Base-by-base conservation (phyloP, 352 stramenopile genomes). In the Phytopythium chamaehyphon region DNA sequence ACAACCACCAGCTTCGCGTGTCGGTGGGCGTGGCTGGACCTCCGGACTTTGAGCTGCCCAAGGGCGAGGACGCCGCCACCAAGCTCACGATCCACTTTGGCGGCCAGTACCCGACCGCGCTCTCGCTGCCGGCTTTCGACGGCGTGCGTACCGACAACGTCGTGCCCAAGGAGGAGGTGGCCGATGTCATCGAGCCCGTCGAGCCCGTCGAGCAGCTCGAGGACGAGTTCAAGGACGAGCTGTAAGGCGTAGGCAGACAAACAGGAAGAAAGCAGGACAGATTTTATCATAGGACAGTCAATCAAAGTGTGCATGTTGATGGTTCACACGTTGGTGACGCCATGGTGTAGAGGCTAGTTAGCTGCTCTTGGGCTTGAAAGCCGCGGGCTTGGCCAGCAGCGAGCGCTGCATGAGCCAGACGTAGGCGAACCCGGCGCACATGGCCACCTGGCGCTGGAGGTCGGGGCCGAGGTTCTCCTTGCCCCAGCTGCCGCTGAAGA, bases 81-180 rank as follows among this genome's bases (percentile, higher is more conserved):
- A 77, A 82, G 62, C 61, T 93, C 35, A 87, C 77, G 6, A 70
- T 93, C 26, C 73, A 93, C 64, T 93, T 77, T 42, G 78, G 79
- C 42, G 77, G 69, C 19, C 61, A 69, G 16, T 85, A 89, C 65
- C 71, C 76, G 24, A 87, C 75, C n/a, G 81, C 77, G 33, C 62
- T 93, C 43, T 86, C 76, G 48, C 57, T 93, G n/a, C 76, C 76
- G 21, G 59, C 67, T 35, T 86, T 77, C 59, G 56, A 61, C 7
- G 78, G 81, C 26, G 49, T 90, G n/a, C 84, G 75, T 61, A 71
- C 64, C 23, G 69, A 71, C 26, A 88, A 83, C 48, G 57, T 90
- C 31, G 79, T 88, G 50, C 79, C 79, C 14, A 42, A 47, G 15
- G 55, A 60, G 21, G 56, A 69, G 36, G 55, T 50, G 6, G 55